Base-by-base conservation (phyloP, 805 yeast species). In the Candida pseudofarinosa region DNA sequence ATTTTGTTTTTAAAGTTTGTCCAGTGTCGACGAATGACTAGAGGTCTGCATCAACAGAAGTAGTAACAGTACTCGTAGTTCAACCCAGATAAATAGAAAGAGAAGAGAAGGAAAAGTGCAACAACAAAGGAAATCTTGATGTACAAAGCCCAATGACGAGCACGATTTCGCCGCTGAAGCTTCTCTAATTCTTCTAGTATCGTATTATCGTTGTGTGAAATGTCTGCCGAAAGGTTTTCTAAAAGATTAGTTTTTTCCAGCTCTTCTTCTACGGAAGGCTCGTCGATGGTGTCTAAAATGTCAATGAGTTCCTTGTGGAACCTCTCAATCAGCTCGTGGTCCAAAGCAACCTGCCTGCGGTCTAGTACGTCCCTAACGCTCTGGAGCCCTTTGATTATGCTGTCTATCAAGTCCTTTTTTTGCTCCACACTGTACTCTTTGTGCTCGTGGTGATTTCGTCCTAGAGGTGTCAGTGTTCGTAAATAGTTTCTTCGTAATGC, bases 11-110 rank as follows among this genome's bases (percentile, higher is more conserved):
- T 14, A 15, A 12, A 7, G 13, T 23, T 12, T 19, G 14, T 23
- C 28, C 10, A 23, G 10, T 6, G 28, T 6, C 28, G 28, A 23
- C 10, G 20, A 14, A 19, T 13, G 20, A 19, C 20, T 26, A 18
- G 28, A 23, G 20, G 32, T 20, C 34, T 10, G 16, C 4, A 8
- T 52, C 42, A 68, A 50, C 73, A 68, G 48, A 56, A 57, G 52
- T 64, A 68, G 53, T 69, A 69, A 50, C 74, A 69, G 51, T 69
- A 68, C 14, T 65, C 65, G 45, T 67, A 67, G 19, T 55, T 51
- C 20, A 60, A 49, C 15, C 59, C 66, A n/a, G 69, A 63, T 12
- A 60, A 61, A 28, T 56, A 19, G 38, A 57, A 52, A 20, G 64
- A 60, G 13, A 57, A 45, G 15, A 47, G 40, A 13, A 60, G 41